phyloP scores from a whole-genome alignment of 176 grass and related monocot genomes.

The Chrysopogon serrulatus region DNA sequence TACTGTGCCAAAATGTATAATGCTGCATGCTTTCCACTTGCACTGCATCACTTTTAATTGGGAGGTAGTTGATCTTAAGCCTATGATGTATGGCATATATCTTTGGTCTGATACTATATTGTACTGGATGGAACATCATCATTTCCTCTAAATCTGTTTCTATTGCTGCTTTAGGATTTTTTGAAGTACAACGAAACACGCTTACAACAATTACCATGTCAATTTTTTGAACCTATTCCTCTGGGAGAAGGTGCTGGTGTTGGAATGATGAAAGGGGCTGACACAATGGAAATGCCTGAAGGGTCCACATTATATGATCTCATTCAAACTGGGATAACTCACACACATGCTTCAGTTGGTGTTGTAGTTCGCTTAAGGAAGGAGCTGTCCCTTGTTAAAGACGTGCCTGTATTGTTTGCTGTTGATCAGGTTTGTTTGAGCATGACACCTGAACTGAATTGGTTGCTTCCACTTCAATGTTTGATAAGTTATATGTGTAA shows the following conservation, averaged over 20 bases:
- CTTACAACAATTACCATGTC: constrained; percentile 75
- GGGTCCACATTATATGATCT: constrained; percentile 90
- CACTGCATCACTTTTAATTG: background rate
- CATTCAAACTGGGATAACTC: constrained; percentile 95
- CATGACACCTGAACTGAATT: background rate
- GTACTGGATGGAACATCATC: background rate
- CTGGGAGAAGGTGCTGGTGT: constrained; percentile 92
- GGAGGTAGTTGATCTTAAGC: background rate
- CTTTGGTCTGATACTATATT: background rate
- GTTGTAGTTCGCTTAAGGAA: constrained; percentile 73
- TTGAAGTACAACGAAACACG: constrained; percentile 79
- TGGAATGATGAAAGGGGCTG: constrained; percentile 79
- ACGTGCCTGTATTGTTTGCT: constrained; percentile 84
- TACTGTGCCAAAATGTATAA: background rate
- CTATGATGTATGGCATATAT: background rate
- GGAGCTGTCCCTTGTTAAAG: constrained; percentile 85
- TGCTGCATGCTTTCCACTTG: background rate
- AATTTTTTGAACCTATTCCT: constrained; percentile 80
- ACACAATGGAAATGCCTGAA: constrained; percentile 94
- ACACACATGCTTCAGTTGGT: constrained; percentile 73
- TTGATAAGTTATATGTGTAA: constrained; percentile 16
- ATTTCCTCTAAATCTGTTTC: constrained; percentile 3
- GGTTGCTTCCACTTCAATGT: background rate
- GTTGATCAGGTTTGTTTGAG: constrained; percentile 79
- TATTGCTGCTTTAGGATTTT: constrained; percentile 61